These are phyloP conservation scores for Collybiopsis luxurians DNA, from an alignment of 768 basidiomycete genomes.

Conservation along the genomic window DNA sequence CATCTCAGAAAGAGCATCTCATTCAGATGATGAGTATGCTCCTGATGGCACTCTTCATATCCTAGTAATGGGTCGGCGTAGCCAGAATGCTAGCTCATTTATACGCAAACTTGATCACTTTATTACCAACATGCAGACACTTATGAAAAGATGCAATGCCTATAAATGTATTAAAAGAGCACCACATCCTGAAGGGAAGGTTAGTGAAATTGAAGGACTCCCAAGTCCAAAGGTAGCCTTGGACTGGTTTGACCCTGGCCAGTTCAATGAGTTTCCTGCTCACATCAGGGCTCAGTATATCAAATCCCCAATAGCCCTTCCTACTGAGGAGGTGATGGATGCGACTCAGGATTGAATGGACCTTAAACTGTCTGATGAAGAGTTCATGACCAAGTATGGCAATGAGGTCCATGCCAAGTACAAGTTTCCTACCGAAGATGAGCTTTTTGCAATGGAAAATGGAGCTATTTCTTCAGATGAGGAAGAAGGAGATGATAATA, in stretches of 20 bases:
- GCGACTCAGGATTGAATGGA: slow-evolving; percentile 15
- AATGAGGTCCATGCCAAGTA: slow-evolving; percentile 18
- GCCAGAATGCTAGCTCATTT: too few species aligned
- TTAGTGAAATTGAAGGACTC: background rate
- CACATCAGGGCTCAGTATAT: slow-evolving; percentile 12
- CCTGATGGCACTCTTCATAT: too few species aligned
- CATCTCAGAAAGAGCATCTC: too few species aligned
- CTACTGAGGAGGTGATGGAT: slow-evolving; percentile 7
- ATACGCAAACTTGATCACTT: too few species aligned
- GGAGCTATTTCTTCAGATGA: slow-evolving; percentile 11
- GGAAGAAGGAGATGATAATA: slow-evolving; percentile 9
- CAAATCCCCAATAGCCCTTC: slow-evolving; percentile 14
- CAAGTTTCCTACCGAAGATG: slow-evolving; percentile 18
- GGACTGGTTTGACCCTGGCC: slow-evolving; percentile 21
- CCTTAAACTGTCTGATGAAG: slow-evolving; percentile 14
- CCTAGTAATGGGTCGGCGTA: too few species aligned
- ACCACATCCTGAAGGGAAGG: background rate
- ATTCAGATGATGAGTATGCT: too few species aligned
- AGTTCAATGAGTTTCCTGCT: slow-evolving; percentile 19
- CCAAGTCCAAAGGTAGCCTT: slow-evolving; percentile 12
- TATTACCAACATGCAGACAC: background rate
- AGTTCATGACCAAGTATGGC: slow-evolving; percentile 21
- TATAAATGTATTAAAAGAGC: background rate
- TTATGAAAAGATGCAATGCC: background rate
- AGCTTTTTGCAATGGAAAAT: slow-evolving; percentile 7